Percentiles rank a stretch among this genome's conserved stretches.
phyloP scores from a whole-genome alignment of 192 early-diverging fungal species.

The Fimicolochytrium jonesii region DNA sequence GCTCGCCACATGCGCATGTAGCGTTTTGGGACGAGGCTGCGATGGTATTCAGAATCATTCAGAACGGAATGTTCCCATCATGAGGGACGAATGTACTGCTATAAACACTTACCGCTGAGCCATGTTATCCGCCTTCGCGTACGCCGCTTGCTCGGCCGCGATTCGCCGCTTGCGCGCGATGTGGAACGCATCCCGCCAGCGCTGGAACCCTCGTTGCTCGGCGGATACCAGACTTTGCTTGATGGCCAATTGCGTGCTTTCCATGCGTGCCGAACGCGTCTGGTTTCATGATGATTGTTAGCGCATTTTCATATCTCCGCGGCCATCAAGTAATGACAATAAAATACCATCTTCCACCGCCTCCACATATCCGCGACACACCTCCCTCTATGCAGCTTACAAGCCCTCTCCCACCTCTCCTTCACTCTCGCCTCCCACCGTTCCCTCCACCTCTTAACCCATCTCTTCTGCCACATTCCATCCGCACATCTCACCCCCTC shows the following conservation, averaged over 20 bases:
- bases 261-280: too few species aligned
- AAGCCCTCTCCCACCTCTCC: neutral
- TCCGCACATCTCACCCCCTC: neutral
- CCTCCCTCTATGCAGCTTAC: neutral
- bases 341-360: neutral
- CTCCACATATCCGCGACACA: neutral
- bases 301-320: too few species aligned
- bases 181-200: neutral
- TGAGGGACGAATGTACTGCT: too few species aligned
- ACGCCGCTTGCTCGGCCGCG: neutral
- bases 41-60: too few species aligned
- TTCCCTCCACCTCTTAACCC: neutral
- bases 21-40: constrained; percentile 11
- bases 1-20: constrained; percentile 9
- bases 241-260: too few species aligned
- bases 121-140: neutral
- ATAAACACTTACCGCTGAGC: too few species aligned
- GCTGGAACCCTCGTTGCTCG: neutral
- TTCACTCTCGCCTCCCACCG: neutral
- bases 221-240: too few species aligned
- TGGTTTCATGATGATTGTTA: too few species aligned
- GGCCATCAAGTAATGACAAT: too few species aligned
- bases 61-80: too few species aligned
- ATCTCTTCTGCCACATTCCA: neutral
- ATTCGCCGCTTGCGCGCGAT: neutral